phyloP scores from a whole-genome alignment of 2,329 filamentous ascomycete species.

The Pseudocercospora fuligena region DNA sequence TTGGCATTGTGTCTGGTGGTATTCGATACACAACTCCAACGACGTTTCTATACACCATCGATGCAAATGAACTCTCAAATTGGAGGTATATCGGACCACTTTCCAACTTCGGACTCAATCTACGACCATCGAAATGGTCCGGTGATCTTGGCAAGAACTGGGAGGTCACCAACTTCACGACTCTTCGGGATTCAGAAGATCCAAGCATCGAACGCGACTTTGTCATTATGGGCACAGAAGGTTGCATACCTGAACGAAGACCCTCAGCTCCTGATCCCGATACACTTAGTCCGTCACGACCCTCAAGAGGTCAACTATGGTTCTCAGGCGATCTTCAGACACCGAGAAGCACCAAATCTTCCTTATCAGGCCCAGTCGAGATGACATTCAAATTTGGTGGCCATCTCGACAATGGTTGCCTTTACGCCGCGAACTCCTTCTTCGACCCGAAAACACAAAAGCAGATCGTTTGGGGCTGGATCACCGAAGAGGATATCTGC shows the following conservation, averaged over 20 bases:
- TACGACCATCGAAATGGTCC: slow-evolving; percentile 51
- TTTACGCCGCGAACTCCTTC: slow-evolving; percentile 58
- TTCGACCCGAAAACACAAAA: slow-evolving; percentile 49
- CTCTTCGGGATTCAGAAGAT: slow-evolving; percentile 42
- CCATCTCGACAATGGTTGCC: slow-evolving; percentile 54
- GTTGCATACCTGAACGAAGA: slow-evolving; percentile 38
- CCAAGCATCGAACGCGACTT: slow-evolving; percentile 44
- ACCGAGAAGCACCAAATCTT: background rate
- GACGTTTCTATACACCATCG: slow-evolving; percentile 54
- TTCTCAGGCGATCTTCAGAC: slow-evolving; percentile 45
- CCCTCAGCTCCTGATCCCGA: slow-evolving; percentile 21
- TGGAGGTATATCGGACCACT: slow-evolving; percentile 56
- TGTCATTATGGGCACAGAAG: slow-evolving; percentile 54
- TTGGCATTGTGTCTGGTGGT: slow-evolving; percentile 57
- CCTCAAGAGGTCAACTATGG: slow-evolving; percentile 49
- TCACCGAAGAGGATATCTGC: slow-evolving; percentile 57
- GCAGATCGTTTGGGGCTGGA: slow-evolving; percentile 56
- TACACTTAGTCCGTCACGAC: slow-evolving; percentile 32
- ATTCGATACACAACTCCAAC: slow-evolving; percentile 49
- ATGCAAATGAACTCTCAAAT: slow-evolving; percentile 45
- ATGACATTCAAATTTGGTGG: slow-evolving; percentile 50
- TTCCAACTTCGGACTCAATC: slow-evolving; percentile 47
- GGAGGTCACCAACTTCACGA: slow-evolving; percentile 57
- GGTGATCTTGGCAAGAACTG: slow-evolving; percentile 59
- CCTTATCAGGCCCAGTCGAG: slow-evolving; percentile 20